Percentiles rank a stretch among this genome's conserved stretches.
These are phyloP conservation scores for Podospora didyma DNA, from an alignment of 495 filamentous ascomycete species.

Conservation along the genomic window DNA sequence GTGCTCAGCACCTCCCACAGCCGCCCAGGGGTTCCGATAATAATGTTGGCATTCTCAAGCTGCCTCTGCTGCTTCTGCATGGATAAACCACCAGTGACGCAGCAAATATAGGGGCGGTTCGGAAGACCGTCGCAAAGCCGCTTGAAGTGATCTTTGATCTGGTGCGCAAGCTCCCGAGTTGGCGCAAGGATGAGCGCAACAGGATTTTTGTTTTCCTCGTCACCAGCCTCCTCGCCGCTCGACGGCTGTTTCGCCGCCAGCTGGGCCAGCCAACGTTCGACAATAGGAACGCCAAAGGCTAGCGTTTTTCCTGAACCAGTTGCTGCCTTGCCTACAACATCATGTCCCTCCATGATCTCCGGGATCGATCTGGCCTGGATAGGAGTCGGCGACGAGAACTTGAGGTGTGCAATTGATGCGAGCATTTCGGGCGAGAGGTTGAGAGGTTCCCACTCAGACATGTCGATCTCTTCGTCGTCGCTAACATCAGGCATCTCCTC, in stretches of 20 bases:
- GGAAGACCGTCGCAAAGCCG: constrained; percentile 61
- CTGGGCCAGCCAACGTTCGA: constrained; percentile 58
- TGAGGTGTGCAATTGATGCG: constrained; percentile 69
- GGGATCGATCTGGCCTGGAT: constrained; percentile 79
- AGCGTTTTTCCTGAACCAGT: constrained; percentile 85
- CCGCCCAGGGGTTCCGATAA: constrained; percentile 87
- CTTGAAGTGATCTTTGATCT: constrained; percentile 76
- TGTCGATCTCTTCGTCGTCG: constrained; percentile 46
- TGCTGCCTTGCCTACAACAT: constrained; percentile 76
- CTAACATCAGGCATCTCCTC: constrained; percentile 34
- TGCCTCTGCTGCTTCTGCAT: constrained; percentile 88
- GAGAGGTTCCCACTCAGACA: constrained; percentile 74
- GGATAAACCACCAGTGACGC: constrained; percentile 85
- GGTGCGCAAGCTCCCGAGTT: constrained; percentile 89
- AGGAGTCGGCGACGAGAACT: constrained; percentile 71
- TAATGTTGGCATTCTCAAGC: constrained; percentile 72
- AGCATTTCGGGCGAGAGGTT: constrained; percentile 65
- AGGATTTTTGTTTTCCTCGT: constrained; percentile 41
- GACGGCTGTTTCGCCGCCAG: constrained; percentile 28
- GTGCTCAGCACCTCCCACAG: constrained; percentile 88
- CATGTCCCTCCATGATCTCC: constrained; percentile 65
- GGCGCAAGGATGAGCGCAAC: constrained; percentile 89
- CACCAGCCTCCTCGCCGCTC: too few species aligned
- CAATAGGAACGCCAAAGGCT: constrained; percentile 75
- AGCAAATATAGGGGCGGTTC: constrained; percentile 63